Evolutionary conservation across 2,329 filamentous ascomycete species (phyloP), one percentile per base, ranked within the genome.

Genomic region (Fusarium siculi): DNA sequence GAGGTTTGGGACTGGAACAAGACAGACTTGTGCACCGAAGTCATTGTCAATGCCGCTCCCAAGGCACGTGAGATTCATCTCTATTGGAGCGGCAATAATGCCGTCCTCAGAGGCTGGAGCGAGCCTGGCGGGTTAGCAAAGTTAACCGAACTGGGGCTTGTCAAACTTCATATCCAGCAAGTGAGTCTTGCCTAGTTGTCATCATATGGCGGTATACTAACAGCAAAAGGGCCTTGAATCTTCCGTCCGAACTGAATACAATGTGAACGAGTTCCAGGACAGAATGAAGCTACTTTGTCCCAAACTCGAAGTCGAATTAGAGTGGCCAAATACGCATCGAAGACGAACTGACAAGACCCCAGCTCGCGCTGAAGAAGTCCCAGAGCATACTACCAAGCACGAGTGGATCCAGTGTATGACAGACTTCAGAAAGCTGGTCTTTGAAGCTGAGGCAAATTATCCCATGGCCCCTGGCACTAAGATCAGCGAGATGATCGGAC

Each of bases 331-430:
- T 8, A 19, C 6, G 9, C 47, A 47, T 15, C 56, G 18, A 7
- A 25, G 36, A 49, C 18, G 8, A 12, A 19, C 18, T 11, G 56
- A 49, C 9, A 37, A 21, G 7, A 55, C 56, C 46, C 25, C 58
- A 5, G 39, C 57, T 19, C 44, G 54, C 4, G 30, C n/a, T 10
- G 68, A 75, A 21, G 68, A 74, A 15, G 58, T 65, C 34, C 28
- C 18, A 8, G 68, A 75, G 49, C 58, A 60, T 25, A 70, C 56
- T n/a, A 75, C 63, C 28, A 76, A 74, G 42, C 74, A 75, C 52
- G 70, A 70, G 7, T 78, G 78, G 77, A 75, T 78, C 11, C 66
- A 75, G 28, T 72, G 73, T 52, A 80, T 80, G 76, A 75, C 73
- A 37, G 56, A 72, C 7, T 79, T 78, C 34, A 62, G 66, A 16